These are phyloP conservation scores for Fomitiporia mediterranea DNA, from an alignment of 1,284 basidiomycete species.

Conservation along the genomic window DNA sequence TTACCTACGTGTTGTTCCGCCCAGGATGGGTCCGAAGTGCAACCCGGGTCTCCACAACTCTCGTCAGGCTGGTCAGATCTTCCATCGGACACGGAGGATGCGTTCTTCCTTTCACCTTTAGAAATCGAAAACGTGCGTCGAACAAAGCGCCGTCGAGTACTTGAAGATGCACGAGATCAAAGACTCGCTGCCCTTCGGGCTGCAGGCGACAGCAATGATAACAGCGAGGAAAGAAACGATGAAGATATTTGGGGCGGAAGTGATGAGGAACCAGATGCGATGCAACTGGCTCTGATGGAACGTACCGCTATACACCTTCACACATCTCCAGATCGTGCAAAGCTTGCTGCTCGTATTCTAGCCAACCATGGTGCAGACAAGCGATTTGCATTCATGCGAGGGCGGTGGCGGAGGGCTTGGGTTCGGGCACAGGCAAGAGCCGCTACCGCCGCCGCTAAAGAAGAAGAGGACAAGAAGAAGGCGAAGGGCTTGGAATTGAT, in stretches of 20 bases:
- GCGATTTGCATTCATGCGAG: constrained; percentile 75
- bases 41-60: constrained; percentile 31
- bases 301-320: constrained; percentile 68
- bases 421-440: constrained; percentile 38
- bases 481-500: constrained; percentile 35
- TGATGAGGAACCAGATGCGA: constrained; percentile 74
- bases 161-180: constrained; percentile 58
- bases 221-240: constrained; percentile 27
- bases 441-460: constrained; percentile 26
- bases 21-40: constrained; percentile 20
- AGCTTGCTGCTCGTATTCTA: constrained; percentile 83
- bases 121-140: constrained; percentile 64
- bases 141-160: constrained; percentile 57
- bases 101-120: constrained; percentile 65
- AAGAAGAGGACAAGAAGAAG: constrained; percentile 29
- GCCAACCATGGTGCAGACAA: constrained; percentile 72
- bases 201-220: constrained; percentile 36
- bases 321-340: constrained; percentile 66
- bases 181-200: constrained; percentile 54
- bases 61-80: constrained; percentile 75
- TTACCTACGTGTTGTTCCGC: constrained; percentile 28
- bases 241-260: constrained; percentile 60
- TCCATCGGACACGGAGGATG: constrained; percentile 78
- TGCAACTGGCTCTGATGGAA: constrained; percentile 63
- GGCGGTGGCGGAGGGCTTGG: constrained; percentile 69